Conservation (phyloP, 2,329 filamentous ascomycete genomes). For the Xylaria sp. region DNA sequence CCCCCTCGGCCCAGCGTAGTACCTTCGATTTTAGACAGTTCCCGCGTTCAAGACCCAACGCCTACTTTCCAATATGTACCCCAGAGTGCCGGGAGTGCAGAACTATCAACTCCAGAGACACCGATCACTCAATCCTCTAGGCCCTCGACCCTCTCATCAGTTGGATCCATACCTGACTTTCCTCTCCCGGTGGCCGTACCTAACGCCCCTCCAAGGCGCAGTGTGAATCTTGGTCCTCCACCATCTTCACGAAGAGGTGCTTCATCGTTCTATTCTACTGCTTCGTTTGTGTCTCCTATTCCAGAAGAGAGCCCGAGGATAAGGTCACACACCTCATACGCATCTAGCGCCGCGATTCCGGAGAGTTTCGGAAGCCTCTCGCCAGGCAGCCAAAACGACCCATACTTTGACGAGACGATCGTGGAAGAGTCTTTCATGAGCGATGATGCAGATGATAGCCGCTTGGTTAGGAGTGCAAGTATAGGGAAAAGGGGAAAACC, state of each 20-base stretch:
- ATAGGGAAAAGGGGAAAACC: slow-evolving; percentile 70
- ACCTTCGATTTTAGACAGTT: slow-evolving; percentile 68
- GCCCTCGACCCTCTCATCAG: slow-evolving; percentile 64
- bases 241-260: slow-evolving; percentile 69
- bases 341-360: slow-evolving; percentile 78
- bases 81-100: slow-evolving; percentile 53
- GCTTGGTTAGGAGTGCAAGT: slow-evolving; percentile 70
- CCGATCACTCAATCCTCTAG: slow-evolving; percentile 61
- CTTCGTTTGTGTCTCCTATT: slow-evolving; percentile 78
- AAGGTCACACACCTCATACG: slow-evolving; percentile 72
- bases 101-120: slow-evolving; percentile 60
- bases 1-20: slow-evolving; percentile 70
- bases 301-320: slow-evolving; percentile 74
- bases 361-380: slow-evolving; percentile 70
- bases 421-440: slow-evolving; percentile 59
- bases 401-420: slow-evolving; percentile 62
- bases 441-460: slow-evolving; percentile 65
- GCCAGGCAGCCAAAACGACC: slow-evolving; percentile 60
- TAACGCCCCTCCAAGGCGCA: slow-evolving; percentile 57
- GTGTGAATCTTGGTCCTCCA: slow-evolving; percentile 68
- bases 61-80: slow-evolving; percentile 63
- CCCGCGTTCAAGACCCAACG: slow-evolving; percentile 66
- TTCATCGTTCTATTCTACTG: slow-evolving; percentile 73
- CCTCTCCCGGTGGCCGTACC: slow-evolving; percentile 57
- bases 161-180: slow-evolving; percentile 70